Percentiles rank a stretch among this genome's conserved stretches.
These are phyloP conservation scores for Bruguiera sexangula DNA, from an alignment of 345 rosid genomes.

Conservation along the genomic window DNA sequence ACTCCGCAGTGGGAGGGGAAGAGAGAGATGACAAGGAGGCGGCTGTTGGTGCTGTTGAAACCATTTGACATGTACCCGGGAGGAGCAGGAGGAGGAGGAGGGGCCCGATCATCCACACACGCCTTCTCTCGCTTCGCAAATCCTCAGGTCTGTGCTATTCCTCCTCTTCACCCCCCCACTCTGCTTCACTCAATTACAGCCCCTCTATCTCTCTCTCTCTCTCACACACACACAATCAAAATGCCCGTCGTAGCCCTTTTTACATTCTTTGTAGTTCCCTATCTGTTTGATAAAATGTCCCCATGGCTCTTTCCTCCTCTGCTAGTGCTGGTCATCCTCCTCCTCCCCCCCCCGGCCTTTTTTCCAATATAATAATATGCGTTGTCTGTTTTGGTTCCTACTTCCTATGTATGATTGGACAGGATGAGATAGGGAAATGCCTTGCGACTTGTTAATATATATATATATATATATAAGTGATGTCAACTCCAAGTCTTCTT, in stretches of 20 bases:
- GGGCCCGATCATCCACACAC: not conserved
- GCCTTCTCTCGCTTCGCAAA: slow-evolving; percentile 36
- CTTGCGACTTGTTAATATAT: no score
- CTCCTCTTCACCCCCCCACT: not conserved
- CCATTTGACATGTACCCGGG: slow-evolving; percentile 59
- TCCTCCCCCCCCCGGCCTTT: not conserved
- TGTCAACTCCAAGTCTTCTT: no score
- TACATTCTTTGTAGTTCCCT: not conserved
- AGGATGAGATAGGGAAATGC: no score
- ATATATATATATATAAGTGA: no score
- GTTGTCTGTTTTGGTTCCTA: no score
- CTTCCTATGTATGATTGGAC: no score
- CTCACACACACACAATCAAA: not conserved
- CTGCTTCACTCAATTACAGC: not conserved
- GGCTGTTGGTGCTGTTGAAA: slow-evolving; percentile 69
- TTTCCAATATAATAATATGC: no score
- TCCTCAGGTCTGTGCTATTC: slow-evolving; percentile 39
- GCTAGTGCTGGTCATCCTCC: not conserved
- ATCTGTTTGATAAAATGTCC: slow-evolving; percentile 45
- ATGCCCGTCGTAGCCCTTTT: no score
- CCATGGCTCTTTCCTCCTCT: not conserved
- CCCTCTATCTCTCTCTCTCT: not conserved
- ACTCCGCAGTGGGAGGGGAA: not conserved
- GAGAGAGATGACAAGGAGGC: slow-evolving; percentile 54
- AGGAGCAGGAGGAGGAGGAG: slow-evolving; percentile 27